A percentile compares a stretch with the other conserved stretches of the same genome.
These are phyloP conservation scores for Trichoderma aggressivum DNA, from an alignment of 2,329 filamentous ascomycete species.

Conservation along the genomic window DNA sequence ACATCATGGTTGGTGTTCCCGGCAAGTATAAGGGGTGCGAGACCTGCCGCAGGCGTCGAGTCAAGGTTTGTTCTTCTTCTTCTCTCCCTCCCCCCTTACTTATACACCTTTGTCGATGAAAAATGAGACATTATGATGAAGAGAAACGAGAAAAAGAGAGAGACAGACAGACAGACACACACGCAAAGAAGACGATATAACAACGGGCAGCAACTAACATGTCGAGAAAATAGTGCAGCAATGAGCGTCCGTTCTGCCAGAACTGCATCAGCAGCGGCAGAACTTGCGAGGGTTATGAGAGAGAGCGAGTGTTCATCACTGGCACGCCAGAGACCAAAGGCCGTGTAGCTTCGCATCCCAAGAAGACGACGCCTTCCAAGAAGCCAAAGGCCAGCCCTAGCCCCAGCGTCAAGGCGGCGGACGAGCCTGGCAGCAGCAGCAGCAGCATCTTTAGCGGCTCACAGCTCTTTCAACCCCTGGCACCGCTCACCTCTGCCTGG, in stretches of 20 bases:
- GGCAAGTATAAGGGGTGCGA: constrained; percentile 64
- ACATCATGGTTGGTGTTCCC: constrained; percentile 57
- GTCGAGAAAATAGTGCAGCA: constrained; percentile 51
- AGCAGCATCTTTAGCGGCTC: constrained; percentile 18
- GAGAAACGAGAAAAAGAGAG: not conserved
- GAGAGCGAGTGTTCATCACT: constrained; percentile 61
- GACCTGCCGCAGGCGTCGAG: constrained; percentile 56
- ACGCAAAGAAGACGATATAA: not conserved
- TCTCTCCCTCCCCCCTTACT: not conserved
- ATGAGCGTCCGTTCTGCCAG: constrained; percentile 56
- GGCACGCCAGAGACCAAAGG: constrained; percentile 54
- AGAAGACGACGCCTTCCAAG: constrained; percentile 36
- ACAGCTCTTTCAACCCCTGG: constrained; percentile 32
- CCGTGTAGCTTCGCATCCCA: constrained; percentile 56
- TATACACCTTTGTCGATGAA: not conserved
- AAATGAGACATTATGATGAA: not conserved
- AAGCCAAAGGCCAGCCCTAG: constrained; percentile 27
- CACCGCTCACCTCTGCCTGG: constrained; percentile 50
- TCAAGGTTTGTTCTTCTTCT: constrained; percentile 43
- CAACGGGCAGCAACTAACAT: not conserved
- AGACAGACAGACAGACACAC: not conserved
- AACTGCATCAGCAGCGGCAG: constrained; percentile 58
- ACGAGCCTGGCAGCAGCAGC: constrained; percentile 24
- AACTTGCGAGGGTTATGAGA: constrained; percentile 59
- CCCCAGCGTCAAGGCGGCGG: constrained; percentile 20